A percentile compares a stretch with the other conserved stretches of the same genome.
Evolutionary conservation across 306 rosid species (phyloP).

Genomic region (Fagus sylvatica): DNA sequence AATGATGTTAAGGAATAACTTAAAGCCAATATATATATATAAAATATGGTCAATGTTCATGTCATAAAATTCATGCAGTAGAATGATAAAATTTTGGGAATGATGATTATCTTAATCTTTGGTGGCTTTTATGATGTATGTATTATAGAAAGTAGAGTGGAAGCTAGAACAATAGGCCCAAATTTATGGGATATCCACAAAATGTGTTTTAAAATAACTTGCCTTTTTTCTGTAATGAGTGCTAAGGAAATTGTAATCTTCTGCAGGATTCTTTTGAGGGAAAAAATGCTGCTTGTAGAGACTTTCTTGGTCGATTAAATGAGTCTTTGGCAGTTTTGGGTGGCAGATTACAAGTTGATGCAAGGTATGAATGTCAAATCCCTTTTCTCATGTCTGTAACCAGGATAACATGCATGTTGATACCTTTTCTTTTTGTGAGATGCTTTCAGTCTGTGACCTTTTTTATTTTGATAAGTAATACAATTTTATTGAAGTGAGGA

Average conservation of each 20-base stretch:
- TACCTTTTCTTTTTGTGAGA: not conserved
- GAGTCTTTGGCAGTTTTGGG: conserved; percentile 87
- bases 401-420: not conserved
- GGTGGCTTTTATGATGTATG: conserved; percentile 9
- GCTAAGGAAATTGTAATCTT: conserved; percentile 14
- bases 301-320: conserved; percentile 67
- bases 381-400: conserved; percentile 11
- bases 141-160: conserved; percentile 20
- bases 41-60: not conserved
- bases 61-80: not conserved
- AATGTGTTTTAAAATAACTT: conserved; percentile 3
- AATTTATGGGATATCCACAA: conserved; percentile 3
- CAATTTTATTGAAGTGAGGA: no score
- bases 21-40: not conserved
- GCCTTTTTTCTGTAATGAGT: conserved; percentile 6
- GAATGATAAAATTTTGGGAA: conserved; percentile 11
- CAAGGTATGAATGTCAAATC: conserved; percentile 54
- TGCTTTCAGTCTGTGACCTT: not conserved
- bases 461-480: not conserved
- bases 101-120: conserved; percentile 13
- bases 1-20: not conserved
- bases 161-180: conserved; percentile 3
- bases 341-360: conserved; percentile 65
- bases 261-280: conserved; percentile 80
- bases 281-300: conserved; percentile 66